Base-by-base conservation (phyloP, 371 early-diverging fungal genomes). In the Mucor piriformis region DNA sequence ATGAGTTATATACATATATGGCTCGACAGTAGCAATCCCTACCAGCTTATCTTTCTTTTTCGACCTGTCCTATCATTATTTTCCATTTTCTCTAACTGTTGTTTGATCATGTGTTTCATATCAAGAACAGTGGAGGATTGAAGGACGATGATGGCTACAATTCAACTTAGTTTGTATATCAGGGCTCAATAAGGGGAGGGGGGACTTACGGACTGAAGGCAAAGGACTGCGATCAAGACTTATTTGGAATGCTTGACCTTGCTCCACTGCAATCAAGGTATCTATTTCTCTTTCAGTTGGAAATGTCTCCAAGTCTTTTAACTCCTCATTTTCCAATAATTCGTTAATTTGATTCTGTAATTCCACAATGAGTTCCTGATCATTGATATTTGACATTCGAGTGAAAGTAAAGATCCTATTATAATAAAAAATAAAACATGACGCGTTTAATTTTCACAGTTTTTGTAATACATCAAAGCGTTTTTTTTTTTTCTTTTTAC, bases 191-290 rank as follows among this genome's bases (percentile, higher is more conserved):
- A 6, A 46, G 24, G 10, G 2, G 29, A 6, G 3, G 7, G 33
- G 7, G 6, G 11, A 53, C 63, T 37, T 72, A 79, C 78, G 42
- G 2, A 77, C 33, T 1, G 76, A 52, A 6, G 63, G 63, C 21
- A 79, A 37, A 4, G 67, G 66, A 2, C 33, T 33, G 4, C 80
- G 72, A 33, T 74, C 64, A 16, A 79, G 50, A 16, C 42, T 54
- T 1, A 79, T 71, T 8, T 60, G 37, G 32, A 63, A 79, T 3
- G 80, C 80, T 25, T 55, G 66, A 8, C 71, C 74, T 50, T 70
- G 52, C 56, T 79, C 80, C 34, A 74, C 50, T 6, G 74, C 70
- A 47, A 76, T 74, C 11, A 79, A 52, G 0, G 66, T 56, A 8
- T 72, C 66, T 1, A 79, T 20, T 23, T 72, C 74, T 35, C 76